Percentiles rank a stretch among this genome's conserved stretches.
Conservation (phyloP, 2,329 filamentous ascomycete genomes). For the Lachnellula occidentalis region DNA sequence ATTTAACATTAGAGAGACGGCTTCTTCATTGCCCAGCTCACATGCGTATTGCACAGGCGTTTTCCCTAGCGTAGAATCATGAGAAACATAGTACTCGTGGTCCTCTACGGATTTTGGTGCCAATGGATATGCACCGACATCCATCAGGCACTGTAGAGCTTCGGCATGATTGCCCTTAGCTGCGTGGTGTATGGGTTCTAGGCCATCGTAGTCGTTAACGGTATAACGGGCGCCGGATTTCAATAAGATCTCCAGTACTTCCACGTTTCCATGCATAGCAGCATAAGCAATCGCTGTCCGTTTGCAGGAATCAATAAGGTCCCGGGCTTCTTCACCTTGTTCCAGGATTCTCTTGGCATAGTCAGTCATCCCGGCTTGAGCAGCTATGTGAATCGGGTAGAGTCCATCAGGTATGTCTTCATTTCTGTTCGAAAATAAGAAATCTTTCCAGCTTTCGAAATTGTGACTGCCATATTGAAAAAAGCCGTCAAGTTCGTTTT, state of each 20-base stretch:
- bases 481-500: background rate
- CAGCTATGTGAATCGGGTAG: constrained; percentile 23
- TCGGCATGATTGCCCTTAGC: constrained; percentile 26
- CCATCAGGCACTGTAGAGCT: constrained; percentile 27
- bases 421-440: background rate
- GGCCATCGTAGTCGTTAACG: constrained; percentile 19
- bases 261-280: background rate
- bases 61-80: constrained; percentile 12
- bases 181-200: constrained; percentile 32
- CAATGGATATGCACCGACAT: constrained; percentile 32
- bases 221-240: constrained; percentile 13
- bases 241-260: background rate
- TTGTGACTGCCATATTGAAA: background rate
- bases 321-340: background rate
- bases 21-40: constrained; percentile 9
- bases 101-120: constrained; percentile 22
- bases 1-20: background rate
- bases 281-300: constrained; percentile 5
- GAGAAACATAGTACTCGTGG: too few relatives aligned
- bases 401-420: background rate
- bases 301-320: background rate
- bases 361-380: constrained; percentile 3
- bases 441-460: constrained; percentile 4
- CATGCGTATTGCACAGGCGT: constrained; percentile 31
- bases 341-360: constrained; percentile 4